phyloP scores from a whole-genome alignment of 192 early-diverging fungal genomes.

The Chytriomyces sp. region DNA sequence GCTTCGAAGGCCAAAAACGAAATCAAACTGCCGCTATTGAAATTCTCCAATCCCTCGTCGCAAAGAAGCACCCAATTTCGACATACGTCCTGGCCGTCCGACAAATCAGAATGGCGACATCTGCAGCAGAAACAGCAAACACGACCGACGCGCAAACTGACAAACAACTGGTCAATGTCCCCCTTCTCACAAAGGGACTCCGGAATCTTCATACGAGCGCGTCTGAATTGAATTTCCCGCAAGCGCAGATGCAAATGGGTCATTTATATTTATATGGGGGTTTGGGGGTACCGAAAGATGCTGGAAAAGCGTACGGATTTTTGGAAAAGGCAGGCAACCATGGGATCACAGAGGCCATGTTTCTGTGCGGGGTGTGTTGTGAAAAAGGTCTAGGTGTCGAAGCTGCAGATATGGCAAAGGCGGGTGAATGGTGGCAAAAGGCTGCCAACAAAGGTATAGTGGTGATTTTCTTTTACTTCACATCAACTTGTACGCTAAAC shows the following conservation, averaged over 20 bases:
- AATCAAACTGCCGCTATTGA: background rate
- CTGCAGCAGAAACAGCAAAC: background rate
- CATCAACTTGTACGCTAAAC: background rate
- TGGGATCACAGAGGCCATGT: conserved; percentile 43
- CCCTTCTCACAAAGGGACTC: conserved; percentile 23
- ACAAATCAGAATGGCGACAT: background rate
- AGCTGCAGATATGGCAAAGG: conserved; percentile 27
- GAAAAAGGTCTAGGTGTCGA: conserved; percentile 33
- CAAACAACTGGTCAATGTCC: background rate
- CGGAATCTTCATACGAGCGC: conserved; percentile 30
- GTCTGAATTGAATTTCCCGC: conserved; percentile 20
- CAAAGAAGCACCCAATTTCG: background rate
- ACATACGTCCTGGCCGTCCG: background rate
- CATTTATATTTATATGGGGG: conserved; percentile 37
- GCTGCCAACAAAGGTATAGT: conserved; percentile 43
- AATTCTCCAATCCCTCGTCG: background rate
- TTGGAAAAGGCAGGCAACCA: conserved; percentile 37
- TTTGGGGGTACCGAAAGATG: conserved; percentile 30
- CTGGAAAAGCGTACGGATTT: conserved; percentile 30
- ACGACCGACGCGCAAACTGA: too few relatives aligned
- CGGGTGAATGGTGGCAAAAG: conserved; percentile 33
- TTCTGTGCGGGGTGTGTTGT: conserved; percentile 40
- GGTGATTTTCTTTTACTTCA: background rate
- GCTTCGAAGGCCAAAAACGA: conserved; percentile 22
- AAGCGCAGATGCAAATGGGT: conserved; percentile 44